Evolutionary conservation across 345 rosid genomes (phyloP).

Genomic region (Boechera retrofracta): DNA sequence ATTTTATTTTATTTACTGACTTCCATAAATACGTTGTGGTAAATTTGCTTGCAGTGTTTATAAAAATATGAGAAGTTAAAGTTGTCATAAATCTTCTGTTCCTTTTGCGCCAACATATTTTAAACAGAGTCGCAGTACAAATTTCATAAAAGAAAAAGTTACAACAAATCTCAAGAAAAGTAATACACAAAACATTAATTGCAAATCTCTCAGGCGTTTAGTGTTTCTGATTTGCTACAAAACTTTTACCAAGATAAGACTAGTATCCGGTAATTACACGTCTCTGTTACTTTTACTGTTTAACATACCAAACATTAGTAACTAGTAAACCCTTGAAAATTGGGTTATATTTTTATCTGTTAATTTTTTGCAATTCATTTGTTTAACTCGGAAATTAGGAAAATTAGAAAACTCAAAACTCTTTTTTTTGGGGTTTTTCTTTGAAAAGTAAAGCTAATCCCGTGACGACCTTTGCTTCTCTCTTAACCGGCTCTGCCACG

Average conservation of each 20-base stretch:
- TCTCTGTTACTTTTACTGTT: constrained; percentile 9
- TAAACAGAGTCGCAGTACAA: constrained; percentile 16
- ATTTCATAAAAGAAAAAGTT: neutral
- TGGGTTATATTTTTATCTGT: neutral
- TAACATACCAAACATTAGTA: neutral
- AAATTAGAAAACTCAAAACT: constrained; percentile 46
- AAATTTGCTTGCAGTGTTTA: constrained; percentile 3
- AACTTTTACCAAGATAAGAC: constrained; percentile 2
- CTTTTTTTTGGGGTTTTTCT: constrained; percentile 59
- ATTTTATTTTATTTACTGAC: neutral
- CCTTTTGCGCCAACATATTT: constrained; percentile 39
- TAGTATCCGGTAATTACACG: neutral
- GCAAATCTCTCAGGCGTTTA: neutral
- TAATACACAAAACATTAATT: constrained; percentile 6
- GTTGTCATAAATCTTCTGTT: constrained; percentile 30
- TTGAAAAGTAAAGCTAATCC: constrained; percentile 83
- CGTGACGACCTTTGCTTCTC: constrained; percentile 61
- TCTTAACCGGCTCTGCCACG: constrained; percentile 49
- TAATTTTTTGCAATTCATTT: neutral
- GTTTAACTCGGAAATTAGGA: constrained; percentile 23
- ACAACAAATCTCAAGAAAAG: constrained; percentile 11
- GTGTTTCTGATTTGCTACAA: neutral
- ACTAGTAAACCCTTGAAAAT: neutral
- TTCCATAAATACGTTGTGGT: constrained; percentile 4
- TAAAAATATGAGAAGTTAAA: constrained; percentile 11